Conservation (phyloP, 78 protist species). For the Tieghemostelium lacteum region DNA sequence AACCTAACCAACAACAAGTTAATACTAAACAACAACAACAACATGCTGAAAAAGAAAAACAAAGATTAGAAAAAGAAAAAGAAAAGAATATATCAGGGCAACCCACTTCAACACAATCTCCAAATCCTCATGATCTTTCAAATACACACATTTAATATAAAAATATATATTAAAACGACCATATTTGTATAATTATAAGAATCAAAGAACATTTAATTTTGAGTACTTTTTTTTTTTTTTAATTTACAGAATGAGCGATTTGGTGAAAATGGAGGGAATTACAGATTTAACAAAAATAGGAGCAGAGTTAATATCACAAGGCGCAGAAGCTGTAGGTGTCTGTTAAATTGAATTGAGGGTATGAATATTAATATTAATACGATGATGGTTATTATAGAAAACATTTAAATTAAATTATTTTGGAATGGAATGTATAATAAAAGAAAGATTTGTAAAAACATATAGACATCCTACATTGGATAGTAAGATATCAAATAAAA, state of each 20-base stretch:
- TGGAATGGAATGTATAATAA: conserved; percentile 81
- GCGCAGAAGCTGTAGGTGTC: conserved; percentile 83
- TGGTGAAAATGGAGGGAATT: too few species aligned
- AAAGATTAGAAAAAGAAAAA: too few species aligned
- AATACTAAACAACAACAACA: not conserved
- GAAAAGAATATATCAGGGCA: too few species aligned
- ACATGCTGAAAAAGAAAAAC: too few species aligned
- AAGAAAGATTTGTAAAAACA: conserved; percentile 87
- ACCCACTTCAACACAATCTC: too few species aligned
- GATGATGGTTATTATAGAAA: conserved; percentile 15
- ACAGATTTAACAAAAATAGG: conserved; percentile 8
- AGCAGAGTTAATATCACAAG: conserved; percentile 64
- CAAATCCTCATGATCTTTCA: too few species aligned
- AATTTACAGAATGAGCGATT: too few species aligned
- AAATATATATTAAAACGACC: too few species aligned
- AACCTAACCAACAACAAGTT: conserved; percentile 35
- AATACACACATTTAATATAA: too few species aligned
- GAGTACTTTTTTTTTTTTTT: too few species aligned
- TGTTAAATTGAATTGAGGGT: not conserved
- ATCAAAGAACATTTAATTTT: too few species aligned
- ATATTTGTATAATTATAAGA: too few species aligned
- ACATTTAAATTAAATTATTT: conserved; percentile 34
- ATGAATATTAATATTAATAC: not conserved
- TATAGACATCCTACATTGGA: conserved; percentile 87
- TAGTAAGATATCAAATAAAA: conserved; percentile 45